Conservation (phyloP, 768 basidiomycete genomes). For the Pleurotus pulmonarius region DNA sequence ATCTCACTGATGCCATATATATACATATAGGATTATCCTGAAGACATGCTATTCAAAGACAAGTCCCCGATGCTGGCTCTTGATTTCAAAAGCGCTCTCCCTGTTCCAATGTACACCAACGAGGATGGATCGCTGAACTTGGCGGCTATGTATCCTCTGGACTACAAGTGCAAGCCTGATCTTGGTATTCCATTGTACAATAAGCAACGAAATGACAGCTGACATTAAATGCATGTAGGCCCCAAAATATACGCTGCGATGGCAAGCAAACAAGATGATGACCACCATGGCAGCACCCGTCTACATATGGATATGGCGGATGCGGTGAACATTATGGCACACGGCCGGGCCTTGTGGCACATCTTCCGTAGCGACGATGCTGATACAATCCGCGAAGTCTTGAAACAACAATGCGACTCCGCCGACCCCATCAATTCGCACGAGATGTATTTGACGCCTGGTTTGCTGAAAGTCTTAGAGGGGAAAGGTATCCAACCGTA, state of each 20-base stretch:
- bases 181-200: not conserved
- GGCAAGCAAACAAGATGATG: conserved; percentile 43
- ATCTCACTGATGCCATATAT: no score
- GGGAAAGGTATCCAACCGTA: conserved; percentile 53
- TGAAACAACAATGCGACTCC: conserved; percentile 22
- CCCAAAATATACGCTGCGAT: conserved; percentile 77
- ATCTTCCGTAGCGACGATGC: conserved; percentile 61
- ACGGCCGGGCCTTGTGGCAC: conserved; percentile 67
- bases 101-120: not conserved
- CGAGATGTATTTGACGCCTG: conserved; percentile 14
- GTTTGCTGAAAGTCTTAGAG: conserved; percentile 48
- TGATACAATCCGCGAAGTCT: conserved; percentile 50
- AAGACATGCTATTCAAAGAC: no score
- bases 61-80: no score
- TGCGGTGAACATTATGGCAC: conserved; percentile 68
- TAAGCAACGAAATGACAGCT: not conserved
- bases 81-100: not conserved
- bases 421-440: conserved; percentile 8
- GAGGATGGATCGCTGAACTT: not conserved
- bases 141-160: not conserved
- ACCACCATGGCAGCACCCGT: conserved; percentile 60
- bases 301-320: conserved; percentile 73
- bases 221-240: conserved; percentile 25
- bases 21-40: no score
- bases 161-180: not conserved